Base-by-base conservation (phyloP, 1,284 basidiomycete species). In the Mycosarcoma maydis region DNA sequence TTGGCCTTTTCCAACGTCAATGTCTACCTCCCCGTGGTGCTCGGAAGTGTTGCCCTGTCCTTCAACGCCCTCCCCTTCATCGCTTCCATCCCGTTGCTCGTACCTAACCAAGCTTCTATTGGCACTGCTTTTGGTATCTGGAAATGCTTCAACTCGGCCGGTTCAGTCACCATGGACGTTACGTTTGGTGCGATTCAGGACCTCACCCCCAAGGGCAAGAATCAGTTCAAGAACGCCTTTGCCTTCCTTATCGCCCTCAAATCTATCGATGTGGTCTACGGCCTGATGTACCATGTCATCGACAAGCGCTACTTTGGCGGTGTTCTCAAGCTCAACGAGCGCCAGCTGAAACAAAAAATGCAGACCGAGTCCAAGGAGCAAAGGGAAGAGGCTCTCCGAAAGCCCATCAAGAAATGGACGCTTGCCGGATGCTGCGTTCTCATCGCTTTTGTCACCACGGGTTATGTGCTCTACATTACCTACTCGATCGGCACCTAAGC, bases 101-200 rank as follows among this genome's bases (percentile, higher is more conserved):
- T 84, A 0, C 78, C 78, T 0, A 72, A 80, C 26, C 82, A 84
- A 44, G 56, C 70, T 7, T 73, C 82, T 14, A 69, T 84, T n/a
- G 84, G 84, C 3, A 83, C 82, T 0, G 84, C 83, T 0, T 84
- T 83, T 38, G 84, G 84, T 1, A 70, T 84, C n/a, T 84, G 83
- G 82, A 83, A 84, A 57, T 75, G 82, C 4, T 72, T 75, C 55
- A 77, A 77, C 51, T 82, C 80, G 34, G 72, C 71, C 10, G 82
- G 81, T 20, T 67, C 71, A 0, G 76, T 80, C 13, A 80, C 83
- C 29, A 73, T 84, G 47, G 83, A 84, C 36, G 82, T 84, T 7
- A 75, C 82, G 0, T 71, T 80, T 0, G 84, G 84, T 13, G 78
- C 82, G 10, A 82, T 84, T 36, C 84, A 85, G 72, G 83, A 85